These are phyloP conservation scores for Fusarium sp. DNA, from an alignment of 2,329 filamentous ascomycete genomes.

Conservation along the genomic window DNA sequence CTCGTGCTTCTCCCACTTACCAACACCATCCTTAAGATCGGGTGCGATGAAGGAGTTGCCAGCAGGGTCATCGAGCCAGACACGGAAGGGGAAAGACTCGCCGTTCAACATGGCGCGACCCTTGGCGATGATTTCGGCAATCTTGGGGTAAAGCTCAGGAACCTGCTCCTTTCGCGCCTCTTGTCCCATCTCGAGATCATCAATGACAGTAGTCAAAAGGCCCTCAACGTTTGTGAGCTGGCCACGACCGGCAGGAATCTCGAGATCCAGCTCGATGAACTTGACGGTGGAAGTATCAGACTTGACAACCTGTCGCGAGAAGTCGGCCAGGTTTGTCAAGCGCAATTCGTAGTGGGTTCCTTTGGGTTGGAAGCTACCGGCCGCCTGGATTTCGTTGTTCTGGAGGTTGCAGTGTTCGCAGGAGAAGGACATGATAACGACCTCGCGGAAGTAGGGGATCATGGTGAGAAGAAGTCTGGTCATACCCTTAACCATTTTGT, in stretches of 20 bases:
- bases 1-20: slow-evolving; percentile 89
- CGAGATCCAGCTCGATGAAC: slow-evolving; percentile 91
- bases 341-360: slow-evolving; percentile 87
- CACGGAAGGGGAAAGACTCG: slow-evolving; percentile 85
- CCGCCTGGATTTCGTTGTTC: slow-evolving; percentile 94
- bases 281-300: slow-evolving; percentile 88
- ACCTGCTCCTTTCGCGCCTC: slow-evolving; percentile 81
- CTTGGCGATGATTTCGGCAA: slow-evolving; percentile 81
- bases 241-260: slow-evolving; percentile 90
- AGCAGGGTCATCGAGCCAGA: slow-evolving; percentile 89
- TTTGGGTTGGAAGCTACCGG: slow-evolving; percentile 90
- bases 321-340: slow-evolving; percentile 78
- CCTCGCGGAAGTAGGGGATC: slow-evolving; percentile 97
- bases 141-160: slow-evolving; percentile 83
- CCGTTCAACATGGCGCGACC: slow-evolving; percentile 83
- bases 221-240: slow-evolving; percentile 96
- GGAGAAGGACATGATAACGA: slow-evolving; percentile 96
- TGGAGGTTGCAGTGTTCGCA: slow-evolving; percentile 91
- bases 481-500: slow-evolving; percentile 70
- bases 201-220: slow-evolving; percentile 80
- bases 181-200: slow-evolving; percentile 86
- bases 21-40: slow-evolving; percentile 80
- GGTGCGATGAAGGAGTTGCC: slow-evolving; percentile 98
- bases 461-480: slow-evolving; percentile 90
- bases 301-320: slow-evolving; percentile 91